phyloP scores from a whole-genome alignment of 495 filamentous ascomycete genomes.

The Cryomyces minteri region DNA sequence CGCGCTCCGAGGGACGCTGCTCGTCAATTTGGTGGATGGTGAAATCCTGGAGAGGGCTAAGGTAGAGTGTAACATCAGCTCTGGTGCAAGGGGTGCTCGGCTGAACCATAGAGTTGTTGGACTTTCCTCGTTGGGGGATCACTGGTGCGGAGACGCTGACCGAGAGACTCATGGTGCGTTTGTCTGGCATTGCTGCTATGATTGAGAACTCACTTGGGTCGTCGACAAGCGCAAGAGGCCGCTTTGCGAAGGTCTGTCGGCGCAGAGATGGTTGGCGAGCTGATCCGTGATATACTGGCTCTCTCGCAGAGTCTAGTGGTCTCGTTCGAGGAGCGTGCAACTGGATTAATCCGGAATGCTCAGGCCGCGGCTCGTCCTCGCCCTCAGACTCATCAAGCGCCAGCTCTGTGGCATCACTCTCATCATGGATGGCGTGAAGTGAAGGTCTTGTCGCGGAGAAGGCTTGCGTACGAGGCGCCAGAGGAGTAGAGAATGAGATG shows the following conservation, averaged over 20 bases:
- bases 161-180: slow-evolving; percentile 15
- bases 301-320: no score
- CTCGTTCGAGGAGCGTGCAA: not conserved
- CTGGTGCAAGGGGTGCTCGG: not conserved
- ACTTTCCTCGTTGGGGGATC: no score
- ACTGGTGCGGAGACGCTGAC: slow-evolving; percentile 7
- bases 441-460: not conserved
- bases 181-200: slow-evolving; percentile 7
- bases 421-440: no score
- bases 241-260: not conserved
- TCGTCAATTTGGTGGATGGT: slow-evolving; percentile 22
- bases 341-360: not conserved
- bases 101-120: no score
- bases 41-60: slow-evolving; percentile 24
- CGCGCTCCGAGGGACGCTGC: slow-evolving; percentile 15
- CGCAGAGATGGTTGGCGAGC: not conserved
- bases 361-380: not conserved
- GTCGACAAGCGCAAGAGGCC: not conserved
- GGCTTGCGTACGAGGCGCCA: not conserved
- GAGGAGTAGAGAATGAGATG: slow-evolving; percentile 8
- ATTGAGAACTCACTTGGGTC: slow-evolving; percentile 11
- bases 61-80: slow-evolving; percentile 17
- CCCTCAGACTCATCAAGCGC: not conserved
- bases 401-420: not conserved
- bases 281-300: not conserved